Evolutionary conservation across 805 yeast species (phyloP).

Genomic region (Myxozyma nipponensis): DNA sequence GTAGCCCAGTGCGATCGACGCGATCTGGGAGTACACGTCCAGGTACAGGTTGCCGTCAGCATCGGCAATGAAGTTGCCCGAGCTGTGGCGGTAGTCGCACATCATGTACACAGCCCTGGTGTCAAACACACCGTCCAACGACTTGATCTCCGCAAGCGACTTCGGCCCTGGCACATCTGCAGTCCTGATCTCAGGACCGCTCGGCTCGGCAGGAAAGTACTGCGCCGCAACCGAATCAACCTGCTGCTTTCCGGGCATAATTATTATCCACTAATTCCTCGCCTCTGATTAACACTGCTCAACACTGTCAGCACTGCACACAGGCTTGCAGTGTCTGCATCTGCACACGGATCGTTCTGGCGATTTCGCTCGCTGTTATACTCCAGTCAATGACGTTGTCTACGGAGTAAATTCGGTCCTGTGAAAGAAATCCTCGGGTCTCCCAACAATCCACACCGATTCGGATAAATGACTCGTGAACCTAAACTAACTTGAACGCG

Average conservation of each 20-base stretch:
- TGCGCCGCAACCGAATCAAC: conserved; percentile 38
- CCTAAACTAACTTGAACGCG: no score
- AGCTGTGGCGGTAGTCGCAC: conserved; percentile 69
- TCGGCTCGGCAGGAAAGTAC: conserved; percentile 76
- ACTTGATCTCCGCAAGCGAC: conserved; percentile 10
- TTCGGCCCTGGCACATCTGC: conserved; percentile 58
- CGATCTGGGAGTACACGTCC: conserved; percentile 79
- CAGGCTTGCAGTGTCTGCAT: no score
- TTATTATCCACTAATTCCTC: no score
- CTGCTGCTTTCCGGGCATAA: background rate
- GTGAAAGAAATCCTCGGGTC: no score
- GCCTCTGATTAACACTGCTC: no score
- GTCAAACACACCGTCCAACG: conserved; percentile 62
- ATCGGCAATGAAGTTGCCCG: conserved; percentile 76
- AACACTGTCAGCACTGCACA: no score
- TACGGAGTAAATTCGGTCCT: background rate
- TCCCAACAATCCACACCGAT: no score
- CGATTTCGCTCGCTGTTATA: no score
- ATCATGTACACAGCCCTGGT: conserved; percentile 69
- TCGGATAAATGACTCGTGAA: no score
- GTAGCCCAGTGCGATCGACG: conserved; percentile 82
- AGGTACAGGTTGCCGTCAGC: conserved; percentile 72
- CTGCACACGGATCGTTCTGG: no score
- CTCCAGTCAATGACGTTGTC: no score
- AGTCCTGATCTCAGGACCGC: conserved; percentile 59